Conservation (phyloP, 306 rosid genomes). For the Cucumis cinereus region DNA sequence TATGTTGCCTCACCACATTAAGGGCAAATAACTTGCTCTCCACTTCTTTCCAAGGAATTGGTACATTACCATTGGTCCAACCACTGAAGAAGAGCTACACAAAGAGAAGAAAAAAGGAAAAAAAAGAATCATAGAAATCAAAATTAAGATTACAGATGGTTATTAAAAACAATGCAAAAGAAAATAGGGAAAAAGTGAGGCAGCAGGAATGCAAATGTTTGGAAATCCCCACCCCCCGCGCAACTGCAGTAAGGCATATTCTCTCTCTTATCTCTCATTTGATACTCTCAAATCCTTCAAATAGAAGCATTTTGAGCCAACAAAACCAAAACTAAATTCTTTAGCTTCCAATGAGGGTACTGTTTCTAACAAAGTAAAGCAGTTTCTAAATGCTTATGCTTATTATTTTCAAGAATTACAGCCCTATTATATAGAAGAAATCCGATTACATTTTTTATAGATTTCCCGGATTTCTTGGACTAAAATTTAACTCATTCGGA, state of each 20-base stretch:
- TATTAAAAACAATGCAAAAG: conserved; percentile 6
- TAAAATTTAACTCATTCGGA: no score
- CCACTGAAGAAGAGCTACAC: conserved; percentile 73
- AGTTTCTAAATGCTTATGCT: no score
- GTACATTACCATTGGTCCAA: conserved; percentile 54
- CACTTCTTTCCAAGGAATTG: conserved; percentile 84
- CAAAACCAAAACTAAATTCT: background rate
- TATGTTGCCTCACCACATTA: conserved; percentile 56
- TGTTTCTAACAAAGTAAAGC: background rate
- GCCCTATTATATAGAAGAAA: no score
- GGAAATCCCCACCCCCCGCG: background rate
- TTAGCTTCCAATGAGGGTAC: background rate
- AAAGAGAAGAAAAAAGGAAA: background rate
- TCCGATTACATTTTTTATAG: no score
- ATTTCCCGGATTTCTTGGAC: no score
- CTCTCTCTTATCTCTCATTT: no score
- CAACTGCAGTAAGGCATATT: no score
- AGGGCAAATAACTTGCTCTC: conserved; percentile 93
- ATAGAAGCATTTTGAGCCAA: no score
- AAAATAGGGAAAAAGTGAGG: background rate
- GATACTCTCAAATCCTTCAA: no score
- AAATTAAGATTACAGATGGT: background rate
- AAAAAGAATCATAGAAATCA: background rate
- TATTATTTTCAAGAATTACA: no score
- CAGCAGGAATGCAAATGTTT: background rate